A percentile compares a stretch with the other conserved stretches of the same genome.
These are phyloP conservation scores for Juncus inflexus DNA, from an alignment of 176 grass and related monocot genomes.

Conservation along the genomic window DNA sequence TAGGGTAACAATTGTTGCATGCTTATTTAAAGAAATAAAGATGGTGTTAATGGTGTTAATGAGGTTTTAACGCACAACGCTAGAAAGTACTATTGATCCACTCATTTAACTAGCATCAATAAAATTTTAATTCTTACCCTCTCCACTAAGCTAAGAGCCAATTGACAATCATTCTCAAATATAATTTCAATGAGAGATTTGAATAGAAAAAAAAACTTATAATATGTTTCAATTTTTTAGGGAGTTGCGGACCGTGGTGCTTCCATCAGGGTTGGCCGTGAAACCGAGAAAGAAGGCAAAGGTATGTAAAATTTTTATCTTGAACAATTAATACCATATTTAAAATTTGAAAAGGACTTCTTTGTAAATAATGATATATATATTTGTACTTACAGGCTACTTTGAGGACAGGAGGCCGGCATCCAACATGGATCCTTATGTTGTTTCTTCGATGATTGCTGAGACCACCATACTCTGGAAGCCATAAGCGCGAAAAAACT, in stretches of 20 bases:
- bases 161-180: constrained; percentile 1
- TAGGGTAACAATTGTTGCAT: no score
- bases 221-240: constrained; percentile 25
- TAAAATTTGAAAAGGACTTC: neutral
- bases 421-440: constrained; percentile 37
- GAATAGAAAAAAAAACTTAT: neutral
- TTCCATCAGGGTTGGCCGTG: constrained; percentile 67
- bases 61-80: neutral
- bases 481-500: neutral
- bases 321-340: neutral
- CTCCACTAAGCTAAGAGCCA: neutral
- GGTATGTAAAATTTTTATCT: constrained; percentile 9
- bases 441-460: constrained; percentile 35
- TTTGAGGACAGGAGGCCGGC: constrained; percentile 37
- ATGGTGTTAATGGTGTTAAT: no score
- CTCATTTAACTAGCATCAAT: neutral
- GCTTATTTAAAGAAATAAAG: neutral
- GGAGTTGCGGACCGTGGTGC: constrained; percentile 82
- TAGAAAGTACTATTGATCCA: neutral
- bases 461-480: constrained; percentile 30
- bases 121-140: no score
- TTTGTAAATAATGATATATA: neutral
- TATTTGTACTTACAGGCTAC: constrained; percentile 15
- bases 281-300: constrained; percentile 77
- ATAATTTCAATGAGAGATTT: neutral